Conservation (phyloP, 2,329 filamentous ascomycete species). For the Botrytis pseudocinerea region DNA sequence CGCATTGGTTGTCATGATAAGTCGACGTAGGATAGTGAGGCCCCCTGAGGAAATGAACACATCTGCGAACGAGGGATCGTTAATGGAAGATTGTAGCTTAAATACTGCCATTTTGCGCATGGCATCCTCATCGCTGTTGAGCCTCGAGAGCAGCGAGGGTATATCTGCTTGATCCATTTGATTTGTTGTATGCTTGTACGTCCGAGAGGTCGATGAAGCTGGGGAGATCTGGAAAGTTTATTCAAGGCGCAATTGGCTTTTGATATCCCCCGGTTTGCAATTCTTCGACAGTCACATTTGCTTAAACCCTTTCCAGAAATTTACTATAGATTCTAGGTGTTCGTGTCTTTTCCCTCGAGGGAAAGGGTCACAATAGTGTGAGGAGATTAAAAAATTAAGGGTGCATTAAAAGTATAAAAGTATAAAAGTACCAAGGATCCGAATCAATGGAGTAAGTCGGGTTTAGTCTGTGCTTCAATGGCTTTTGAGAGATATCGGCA, state of each 20-base stretch:
- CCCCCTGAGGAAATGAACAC: conserved; percentile 92
- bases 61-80: conserved; percentile 94
- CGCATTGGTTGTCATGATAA: conserved; percentile 82
- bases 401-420: neutral
- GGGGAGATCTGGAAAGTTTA: conserved; percentile 9
- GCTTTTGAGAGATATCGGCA: neutral
- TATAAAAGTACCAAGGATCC: neutral
- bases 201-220: neutral
- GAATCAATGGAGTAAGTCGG: neutral
- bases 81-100: conserved; percentile 93
- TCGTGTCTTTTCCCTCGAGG: neutral
- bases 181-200: neutral
- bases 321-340: neutral
- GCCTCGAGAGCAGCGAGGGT: conserved; percentile 62
- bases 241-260: conserved; percentile 16
- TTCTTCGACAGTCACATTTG: conserved; percentile 19
- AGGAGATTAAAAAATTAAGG: conserved; percentile 19
- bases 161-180: conserved; percentile 66
- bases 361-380: neutral
- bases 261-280: conserved; percentile 3
- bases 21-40: conserved; percentile 73
- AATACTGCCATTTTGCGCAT: conserved; percentile 98
- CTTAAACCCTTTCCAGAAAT: neutral
- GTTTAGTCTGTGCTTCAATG: conserved; percentile 7
- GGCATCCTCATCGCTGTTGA: conserved; percentile 77